phyloP scores from a whole-genome alignment of 2,329 filamentous ascomycete species.

The Colletotrichum musicola region DNA sequence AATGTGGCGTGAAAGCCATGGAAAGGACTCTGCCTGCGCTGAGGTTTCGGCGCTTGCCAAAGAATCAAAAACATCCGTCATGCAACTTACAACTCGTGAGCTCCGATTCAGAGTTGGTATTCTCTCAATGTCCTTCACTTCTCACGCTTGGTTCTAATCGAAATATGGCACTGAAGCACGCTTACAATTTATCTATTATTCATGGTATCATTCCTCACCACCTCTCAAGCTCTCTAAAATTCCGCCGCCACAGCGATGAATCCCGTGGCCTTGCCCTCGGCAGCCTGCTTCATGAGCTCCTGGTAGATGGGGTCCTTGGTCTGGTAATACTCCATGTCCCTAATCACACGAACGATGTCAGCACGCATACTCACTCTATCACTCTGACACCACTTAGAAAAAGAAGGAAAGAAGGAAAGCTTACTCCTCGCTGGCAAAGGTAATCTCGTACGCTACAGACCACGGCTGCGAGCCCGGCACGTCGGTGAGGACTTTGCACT shows the following conservation, averaged over 20 bases:
- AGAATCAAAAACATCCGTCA: too few species aligned
- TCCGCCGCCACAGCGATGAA: slow-evolving; percentile 27
- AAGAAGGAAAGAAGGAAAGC: not conserved
- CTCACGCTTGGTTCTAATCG: too few species aligned
- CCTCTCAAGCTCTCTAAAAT: slow-evolving; percentile 12
- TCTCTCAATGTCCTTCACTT: too few species aligned
- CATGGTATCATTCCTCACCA: not conserved
- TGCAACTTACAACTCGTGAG: too few species aligned
- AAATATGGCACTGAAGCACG: too few species aligned
- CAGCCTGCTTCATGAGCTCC: slow-evolving; percentile 34
- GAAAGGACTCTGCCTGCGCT: too few species aligned
- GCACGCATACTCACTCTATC: too few species aligned
- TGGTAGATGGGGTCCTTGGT: slow-evolving; percentile 34
- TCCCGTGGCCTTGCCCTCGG: slow-evolving; percentile 33
- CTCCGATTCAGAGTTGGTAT: too few species aligned
- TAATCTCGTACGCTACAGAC: slow-evolving; percentile 33
- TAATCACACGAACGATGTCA: not conserved
- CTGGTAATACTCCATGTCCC: slow-evolving; percentile 38
- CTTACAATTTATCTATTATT: too few species aligned
- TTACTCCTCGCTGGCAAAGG: slow-evolving; percentile 25
- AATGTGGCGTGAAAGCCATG: too few species aligned
- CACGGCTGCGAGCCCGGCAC: slow-evolving; percentile 32
- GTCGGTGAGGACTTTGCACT: slow-evolving; percentile 32
- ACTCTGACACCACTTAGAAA: too few species aligned
- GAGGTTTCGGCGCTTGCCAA: too few species aligned